phyloP scores from a whole-genome alignment of 2,329 filamentous ascomycete genomes.

The Keithomyces neogunnii region DNA sequence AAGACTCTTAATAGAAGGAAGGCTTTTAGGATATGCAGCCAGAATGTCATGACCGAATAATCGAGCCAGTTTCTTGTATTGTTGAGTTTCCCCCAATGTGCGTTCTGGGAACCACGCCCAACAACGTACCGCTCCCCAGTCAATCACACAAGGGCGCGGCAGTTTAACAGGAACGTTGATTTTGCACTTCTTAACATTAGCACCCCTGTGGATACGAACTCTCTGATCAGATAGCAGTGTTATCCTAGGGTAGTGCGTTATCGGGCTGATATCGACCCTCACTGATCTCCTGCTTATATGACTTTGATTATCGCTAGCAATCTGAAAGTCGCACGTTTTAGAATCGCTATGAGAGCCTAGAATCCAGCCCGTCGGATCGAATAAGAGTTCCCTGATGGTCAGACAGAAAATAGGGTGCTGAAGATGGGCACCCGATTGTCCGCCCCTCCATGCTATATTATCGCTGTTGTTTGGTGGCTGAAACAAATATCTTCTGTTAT shows the following conservation, averaged over 20 bases:
- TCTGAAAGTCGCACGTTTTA: constrained; percentile 6
- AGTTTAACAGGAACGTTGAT: background rate
- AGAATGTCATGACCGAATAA: background rate
- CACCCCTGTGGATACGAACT: background rate
- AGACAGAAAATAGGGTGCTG: constrained; percentile 5
- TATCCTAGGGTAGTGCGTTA: background rate
- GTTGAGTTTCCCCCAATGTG: background rate
- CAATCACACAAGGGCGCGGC: background rate
- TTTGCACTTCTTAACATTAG: background rate
- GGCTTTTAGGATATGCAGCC: background rate
- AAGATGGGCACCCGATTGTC: background rate
- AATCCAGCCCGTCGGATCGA: constrained; percentile 7
- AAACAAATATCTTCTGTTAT: background rate
- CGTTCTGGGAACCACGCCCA: background rate
- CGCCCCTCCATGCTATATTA: background rate
- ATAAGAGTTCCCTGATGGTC: constrained; percentile 5
- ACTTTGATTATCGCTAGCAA: constrained; percentile 3
- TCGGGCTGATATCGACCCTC: background rate
- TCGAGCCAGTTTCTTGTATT: background rate
- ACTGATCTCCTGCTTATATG: constrained; percentile 1
- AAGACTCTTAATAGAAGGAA: background rate
- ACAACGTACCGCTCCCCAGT: background rate
- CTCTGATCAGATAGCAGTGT: background rate
- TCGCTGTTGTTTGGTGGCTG: background rate
- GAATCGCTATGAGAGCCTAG: constrained; percentile 7